These are phyloP conservation scores for Pseudohyphozyma bogoriensis DNA, from an alignment of 768 basidiomycete species.

Conservation along the genomic window DNA sequence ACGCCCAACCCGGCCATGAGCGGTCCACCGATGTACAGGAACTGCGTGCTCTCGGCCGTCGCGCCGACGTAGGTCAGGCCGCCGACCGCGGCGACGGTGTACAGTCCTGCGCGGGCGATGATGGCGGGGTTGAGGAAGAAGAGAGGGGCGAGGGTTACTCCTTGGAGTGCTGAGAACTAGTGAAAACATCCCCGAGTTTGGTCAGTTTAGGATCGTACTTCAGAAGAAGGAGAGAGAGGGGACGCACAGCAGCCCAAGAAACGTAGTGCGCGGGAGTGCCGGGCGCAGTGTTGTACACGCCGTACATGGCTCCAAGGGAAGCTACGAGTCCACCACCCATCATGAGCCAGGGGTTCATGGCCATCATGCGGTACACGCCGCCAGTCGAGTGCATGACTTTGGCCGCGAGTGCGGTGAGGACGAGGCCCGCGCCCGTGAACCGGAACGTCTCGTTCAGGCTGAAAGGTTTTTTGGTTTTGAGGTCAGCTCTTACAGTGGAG, in stretches of 20 bases:
- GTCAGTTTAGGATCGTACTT: neutral
- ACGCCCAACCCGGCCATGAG: slow-evolving; percentile 81
- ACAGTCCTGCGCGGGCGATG: slow-evolving; percentile 74
- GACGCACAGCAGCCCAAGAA: slow-evolving; percentile 42
- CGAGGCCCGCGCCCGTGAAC: slow-evolving; percentile 72
- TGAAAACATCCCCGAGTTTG: slow-evolving; percentile 7
- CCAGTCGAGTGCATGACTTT: slow-evolving; percentile 20
- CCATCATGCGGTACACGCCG: slow-evolving; percentile 22
- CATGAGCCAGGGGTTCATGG: slow-evolving; percentile 30
- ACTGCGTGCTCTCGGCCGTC: slow-evolving; percentile 75
- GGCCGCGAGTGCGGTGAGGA: slow-evolving; percentile 66
- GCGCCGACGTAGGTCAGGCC: slow-evolving; percentile 78
- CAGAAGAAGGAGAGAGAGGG: slow-evolving; percentile 14
- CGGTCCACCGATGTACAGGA: slow-evolving; percentile 77
- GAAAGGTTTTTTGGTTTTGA: neutral
- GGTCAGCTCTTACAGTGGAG: neutral
- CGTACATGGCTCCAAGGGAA: slow-evolving; percentile 76
- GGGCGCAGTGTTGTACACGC: slow-evolving; percentile 64
- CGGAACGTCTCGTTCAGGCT: slow-evolving; percentile 38
- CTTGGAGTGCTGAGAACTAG: slow-evolving; percentile 76
- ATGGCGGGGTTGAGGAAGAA: slow-evolving; percentile 80
- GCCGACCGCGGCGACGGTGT: slow-evolving; percentile 58
- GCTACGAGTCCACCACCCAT: slow-evolving; percentile 40
- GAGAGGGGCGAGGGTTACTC: slow-evolving; percentile 73
- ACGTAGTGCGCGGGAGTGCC: slow-evolving; percentile 60